Base-by-base conservation (phyloP, 2,329 filamentous ascomycete species). In the Alternaria alternata region DNA sequence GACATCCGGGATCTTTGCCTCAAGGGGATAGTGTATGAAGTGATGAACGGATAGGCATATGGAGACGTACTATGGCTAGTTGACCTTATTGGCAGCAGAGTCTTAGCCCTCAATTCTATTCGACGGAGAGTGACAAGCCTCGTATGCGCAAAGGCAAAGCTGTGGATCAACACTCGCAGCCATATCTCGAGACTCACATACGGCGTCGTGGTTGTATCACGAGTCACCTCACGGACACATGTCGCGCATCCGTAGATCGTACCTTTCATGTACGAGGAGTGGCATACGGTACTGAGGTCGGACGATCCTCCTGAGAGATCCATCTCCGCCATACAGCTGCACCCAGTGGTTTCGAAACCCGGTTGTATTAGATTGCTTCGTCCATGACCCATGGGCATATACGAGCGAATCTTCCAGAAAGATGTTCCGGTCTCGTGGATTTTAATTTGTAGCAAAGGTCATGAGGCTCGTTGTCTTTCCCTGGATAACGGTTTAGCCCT, bases 331-430 rank as follows among this genome's bases (percentile, higher is more conserved):
- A 41, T 36, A 52, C 24, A 26, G 24, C 28, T 57, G 49, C 14
- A 46, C 59, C 42, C 63, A 54, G 55, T 61, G 44, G 70, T 67
- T 66, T 68, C 56, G 63, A 14, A 68, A 57, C 67, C 66, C 41
- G 66, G 69, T 57, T 54, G 28, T 16, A 44, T 53, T 67, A 75
- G 56, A 72, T 69, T 69, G 47, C 55, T 43, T 32, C 20, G 54
- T 46, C 53, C 58, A 64, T 59, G 57, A 55, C 54, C 61, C 44
- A 38, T 49, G 55, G 42, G 53, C 57, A 63, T 48, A 65, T 54
- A 48, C 43, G 59, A 52, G 48, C 46, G 59, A 70, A 63, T 52
- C 49, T 74, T 72, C 70, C 54, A 72, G 68, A 67, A 71, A 57
- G 34, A 53, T 58, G 59, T 44, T 46, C 64, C 61, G 67, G 61